A percentile compares a stretch with the other conserved stretches of the same genome.
Conservation (phyloP, 768 basidiomycete genomes). For the Mrakia gelida region DNA sequence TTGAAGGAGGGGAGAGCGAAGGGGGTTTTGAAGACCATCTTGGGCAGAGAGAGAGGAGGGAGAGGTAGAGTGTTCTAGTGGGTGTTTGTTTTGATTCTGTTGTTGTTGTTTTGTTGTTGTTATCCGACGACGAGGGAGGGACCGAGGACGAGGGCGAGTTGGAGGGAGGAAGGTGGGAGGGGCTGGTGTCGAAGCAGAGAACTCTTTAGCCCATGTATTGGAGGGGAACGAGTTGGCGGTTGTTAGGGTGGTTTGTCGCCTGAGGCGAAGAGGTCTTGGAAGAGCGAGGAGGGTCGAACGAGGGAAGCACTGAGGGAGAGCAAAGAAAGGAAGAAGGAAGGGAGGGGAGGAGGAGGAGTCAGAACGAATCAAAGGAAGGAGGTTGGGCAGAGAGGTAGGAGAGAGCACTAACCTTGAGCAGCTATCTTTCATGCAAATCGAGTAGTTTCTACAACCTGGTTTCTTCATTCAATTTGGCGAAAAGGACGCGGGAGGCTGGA, state of each 20-base stretch:
- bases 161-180: neutral
- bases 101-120: neutral
- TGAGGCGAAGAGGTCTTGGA: slow-evolving; percentile 28
- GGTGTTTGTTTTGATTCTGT: neutral
- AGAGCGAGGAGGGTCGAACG: slow-evolving; percentile 11
- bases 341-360: neutral
- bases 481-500: neutral
- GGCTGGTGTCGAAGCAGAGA: neutral
- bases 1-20: slow-evolving; percentile 33
- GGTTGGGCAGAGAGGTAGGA: neutral
- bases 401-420: no score
- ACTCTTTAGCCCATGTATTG: slow-evolving; percentile 23
- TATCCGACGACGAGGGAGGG: neutral
- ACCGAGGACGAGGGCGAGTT: neutral
- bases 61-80: neutral
- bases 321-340: neutral
- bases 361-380: neutral
- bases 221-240: neutral
- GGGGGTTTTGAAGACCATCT: slow-evolving; percentile 26
- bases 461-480: slow-evolving; percentile 13
- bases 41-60: neutral
- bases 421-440: neutral
- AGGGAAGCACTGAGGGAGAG: neutral
- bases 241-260: slow-evolving; percentile 31
- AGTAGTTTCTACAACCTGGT: slow-evolving; percentile 15